Base-by-base conservation (phyloP, 2,329 filamentous ascomycete genomes). In the Scortechinia acanthostroma region DNA sequence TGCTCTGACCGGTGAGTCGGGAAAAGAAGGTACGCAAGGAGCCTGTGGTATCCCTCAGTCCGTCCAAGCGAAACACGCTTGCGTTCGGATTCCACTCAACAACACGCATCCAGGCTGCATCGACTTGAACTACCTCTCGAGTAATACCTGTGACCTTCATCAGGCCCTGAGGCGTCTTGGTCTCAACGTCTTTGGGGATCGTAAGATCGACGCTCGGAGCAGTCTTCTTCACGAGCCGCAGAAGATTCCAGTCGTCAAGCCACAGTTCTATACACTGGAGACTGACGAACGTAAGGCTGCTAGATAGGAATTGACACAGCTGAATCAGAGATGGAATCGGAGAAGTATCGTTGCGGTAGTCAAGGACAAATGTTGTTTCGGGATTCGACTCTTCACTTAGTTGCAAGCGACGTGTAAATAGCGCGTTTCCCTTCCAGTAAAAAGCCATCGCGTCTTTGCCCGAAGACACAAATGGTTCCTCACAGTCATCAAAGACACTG, bases 391-490 rank as follows among this genome's bases (percentile, higher is more conserved):
- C 64, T 22, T 70, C 68, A 44, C 74, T 66, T 10, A 86, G 60
- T 53, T 76, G 73, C 33, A 83, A 64, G 44, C 76, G 73, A 51
- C 82, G 76, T 20, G 84, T 88, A 56, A 85, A 87, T 4, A 88
- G 63, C 5, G 79, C 80, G 59, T 88, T 87, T 22, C 79, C 83
- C 58, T 87, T 87, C 84, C 84, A 88, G 57, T 86, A 88, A 55
- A 88, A 88, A 3, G 83, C 83, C 79, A 88, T 86, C 4, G 81
- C 82, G 58, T 83, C 73, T 45, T 74, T 73, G 5, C 84, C 84
- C 3, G 83, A 88, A 22, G 80, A 83, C 40, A 88, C 81, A 55
- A 88, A 88, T 1, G 84, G 84, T 47, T 86, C 81, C 58, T 88
- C 84, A 51, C 83, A 88, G 55, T 88, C 84, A 51, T 83, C 78